Percentiles rank a stretch among this genome's conserved stretches.
phyloP scores from a whole-genome alignment of 2,329 filamentous ascomycete species.

The Phialophora macrospora region DNA sequence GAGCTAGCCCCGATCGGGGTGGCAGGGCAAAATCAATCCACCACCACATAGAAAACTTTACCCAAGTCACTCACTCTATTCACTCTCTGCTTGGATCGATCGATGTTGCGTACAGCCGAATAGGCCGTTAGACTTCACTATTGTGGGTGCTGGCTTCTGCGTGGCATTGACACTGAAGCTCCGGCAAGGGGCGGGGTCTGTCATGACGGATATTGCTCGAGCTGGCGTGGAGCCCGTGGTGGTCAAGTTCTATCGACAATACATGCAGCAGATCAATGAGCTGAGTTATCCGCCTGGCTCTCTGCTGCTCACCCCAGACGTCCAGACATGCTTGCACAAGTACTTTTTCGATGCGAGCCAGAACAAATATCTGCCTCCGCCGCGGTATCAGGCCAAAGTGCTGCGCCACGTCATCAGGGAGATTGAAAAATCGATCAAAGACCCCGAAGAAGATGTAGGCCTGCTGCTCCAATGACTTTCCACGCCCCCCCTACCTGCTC shows the following conservation, averaged over 20 bases:
- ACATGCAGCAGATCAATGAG: slow-evolving; percentile 73
- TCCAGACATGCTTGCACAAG: slow-evolving; percentile 70
- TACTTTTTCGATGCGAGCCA: slow-evolving; percentile 63
- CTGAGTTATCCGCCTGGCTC: slow-evolving; percentile 67
- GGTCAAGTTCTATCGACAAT: slow-evolving; percentile 72
- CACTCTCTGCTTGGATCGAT: background rate
- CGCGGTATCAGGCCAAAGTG: slow-evolving; percentile 71
- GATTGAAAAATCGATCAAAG: slow-evolving; percentile 74
- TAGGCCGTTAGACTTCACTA: background rate
- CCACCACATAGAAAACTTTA: slow-evolving; percentile 1
- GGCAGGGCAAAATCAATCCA: background rate
- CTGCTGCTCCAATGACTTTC: background rate
- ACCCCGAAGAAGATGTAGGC: slow-evolving; percentile 78
- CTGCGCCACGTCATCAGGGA: slow-evolving; percentile 73
- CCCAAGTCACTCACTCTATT: background rate
- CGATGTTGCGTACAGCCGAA: background rate
- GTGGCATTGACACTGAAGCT: background rate
- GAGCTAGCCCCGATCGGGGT: slow-evolving; percentile 23
- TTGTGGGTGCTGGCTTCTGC: background rate
- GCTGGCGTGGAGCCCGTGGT: slow-evolving; percentile 44
- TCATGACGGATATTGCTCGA: slow-evolving; percentile 31
- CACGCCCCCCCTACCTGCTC: background rate
- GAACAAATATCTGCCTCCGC: slow-evolving; percentile 58
- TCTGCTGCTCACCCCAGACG: slow-evolving; percentile 62
- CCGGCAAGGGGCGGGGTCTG: background rate